phyloP scores from a whole-genome alignment of 495 filamentous ascomycete genomes.

The Bacidia gigantensis region DNA sequence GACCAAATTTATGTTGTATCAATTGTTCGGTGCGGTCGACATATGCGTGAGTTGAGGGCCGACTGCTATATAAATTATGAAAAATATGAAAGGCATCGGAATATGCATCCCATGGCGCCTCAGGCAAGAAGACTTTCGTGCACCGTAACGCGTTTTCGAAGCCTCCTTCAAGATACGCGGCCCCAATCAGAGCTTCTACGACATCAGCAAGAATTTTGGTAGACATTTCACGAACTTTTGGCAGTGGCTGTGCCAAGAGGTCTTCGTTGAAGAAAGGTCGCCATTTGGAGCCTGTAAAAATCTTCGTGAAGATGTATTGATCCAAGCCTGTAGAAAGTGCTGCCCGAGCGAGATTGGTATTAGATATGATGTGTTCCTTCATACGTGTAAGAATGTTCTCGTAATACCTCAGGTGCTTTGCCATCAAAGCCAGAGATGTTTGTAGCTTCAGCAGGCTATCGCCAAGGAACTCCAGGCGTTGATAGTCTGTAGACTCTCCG shows the following conservation, averaged over 20 bases:
- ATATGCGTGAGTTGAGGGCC: slow-evolving; percentile 11
- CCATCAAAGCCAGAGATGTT: slow-evolving; percentile 51
- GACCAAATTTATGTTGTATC: slow-evolving; percentile 57
- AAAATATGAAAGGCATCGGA: slow-evolving; percentile 20
- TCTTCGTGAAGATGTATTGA: slow-evolving; percentile 54
- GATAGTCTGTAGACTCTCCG: slow-evolving; percentile 53
- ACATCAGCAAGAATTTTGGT: slow-evolving; percentile 83
- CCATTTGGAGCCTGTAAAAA: slow-evolving; percentile 63
- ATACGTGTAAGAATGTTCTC: slow-evolving; percentile 62
- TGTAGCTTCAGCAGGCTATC: slow-evolving; percentile 75
- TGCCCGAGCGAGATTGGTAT: slow-evolving; percentile 50
- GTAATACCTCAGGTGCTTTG: slow-evolving; percentile 53
- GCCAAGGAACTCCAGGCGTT: slow-evolving; percentile 79
- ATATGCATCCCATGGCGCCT: slow-evolving; percentile 41
- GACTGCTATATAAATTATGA: slow-evolving; percentile 19
- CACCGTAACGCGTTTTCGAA: slow-evolving; percentile 47
- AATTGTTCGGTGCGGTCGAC: slow-evolving; percentile 39
- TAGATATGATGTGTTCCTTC: slow-evolving; percentile 61
- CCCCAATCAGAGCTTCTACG: slow-evolving; percentile 74
- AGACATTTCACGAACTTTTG: slow-evolving; percentile 35
- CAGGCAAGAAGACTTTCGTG: slow-evolving; percentile 50
- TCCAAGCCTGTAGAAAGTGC: slow-evolving; percentile 52
- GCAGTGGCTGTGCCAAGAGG: slow-evolving; percentile 12
- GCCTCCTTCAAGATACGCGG: slow-evolving; percentile 60
- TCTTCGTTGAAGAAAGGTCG: slow-evolving; percentile 45